Conservation (phyloP, 2,329 filamentous ascomycete species). For the Fusarium sp. region DNA sequence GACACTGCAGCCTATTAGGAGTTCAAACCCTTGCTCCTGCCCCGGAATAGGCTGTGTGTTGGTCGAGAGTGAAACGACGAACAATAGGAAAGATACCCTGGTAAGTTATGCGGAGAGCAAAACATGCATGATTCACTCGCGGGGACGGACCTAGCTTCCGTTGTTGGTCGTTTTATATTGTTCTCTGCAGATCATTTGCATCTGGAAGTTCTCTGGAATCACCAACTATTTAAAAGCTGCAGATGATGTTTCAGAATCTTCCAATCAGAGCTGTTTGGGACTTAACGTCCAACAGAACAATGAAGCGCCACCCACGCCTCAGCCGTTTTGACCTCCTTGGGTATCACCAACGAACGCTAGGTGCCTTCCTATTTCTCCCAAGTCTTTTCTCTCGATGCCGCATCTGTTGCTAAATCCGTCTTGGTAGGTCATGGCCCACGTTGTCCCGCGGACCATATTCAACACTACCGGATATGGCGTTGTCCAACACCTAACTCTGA, state of each 20-base stretch:
- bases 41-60: neutral
- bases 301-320: neutral
- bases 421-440: conserved; percentile 40
- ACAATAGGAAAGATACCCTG: neutral
- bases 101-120: neutral
- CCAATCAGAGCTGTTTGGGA: too few relatives aligned
- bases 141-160: neutral
- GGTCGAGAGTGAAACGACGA: neutral
- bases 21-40: neutral
- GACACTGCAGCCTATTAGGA: too few relatives aligned
- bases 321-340: neutral
- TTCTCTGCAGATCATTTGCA: neutral
- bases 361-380: conserved; percentile 19
- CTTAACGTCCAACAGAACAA: neutral
- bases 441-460: conserved; percentile 42
- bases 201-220: neutral
- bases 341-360: neutral
- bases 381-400: neutral
- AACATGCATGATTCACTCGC: neutral
- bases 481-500: conserved; percentile 45
- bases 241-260: neutral
- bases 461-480: conserved; percentile 33
- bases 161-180: neutral
- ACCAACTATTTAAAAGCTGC: neutral
- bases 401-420: conserved; percentile 22